Conservation (phyloP, 176 grass and related monocot genomes). For the Hordeum marinum region DNA sequence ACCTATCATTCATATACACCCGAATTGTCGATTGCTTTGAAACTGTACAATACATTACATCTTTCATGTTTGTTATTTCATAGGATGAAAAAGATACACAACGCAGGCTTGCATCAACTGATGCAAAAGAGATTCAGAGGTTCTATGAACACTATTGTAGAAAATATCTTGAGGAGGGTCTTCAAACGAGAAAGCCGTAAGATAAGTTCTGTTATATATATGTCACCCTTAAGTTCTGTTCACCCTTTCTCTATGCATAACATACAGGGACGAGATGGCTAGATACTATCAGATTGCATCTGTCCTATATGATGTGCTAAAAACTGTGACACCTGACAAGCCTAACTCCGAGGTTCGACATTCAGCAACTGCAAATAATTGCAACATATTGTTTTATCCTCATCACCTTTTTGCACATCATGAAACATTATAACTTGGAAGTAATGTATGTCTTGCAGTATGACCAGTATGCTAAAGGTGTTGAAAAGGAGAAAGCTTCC, state of each 20-base stretch:
- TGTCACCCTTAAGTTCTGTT: too few species aligned
- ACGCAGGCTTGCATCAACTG: conserved; percentile 29
- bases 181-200: conserved; percentile 53
- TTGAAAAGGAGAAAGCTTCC: conserved; percentile 72
- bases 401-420: background rate
- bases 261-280: conserved; percentile 68
- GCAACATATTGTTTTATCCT: background rate
- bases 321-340: conserved; percentile 47
- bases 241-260: conserved; percentile 16
- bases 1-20: too few species aligned
- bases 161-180: conserved; percentile 31
- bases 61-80: background rate
- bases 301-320: conserved; percentile 85
- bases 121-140: conserved; percentile 70
- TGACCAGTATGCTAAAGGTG: conserved; percentile 46
- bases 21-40: too few species aligned
- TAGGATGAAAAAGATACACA: conserved; percentile 70
- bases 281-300: conserved; percentile 75
- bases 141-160: conserved; percentile 66
- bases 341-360: conserved; percentile 40
- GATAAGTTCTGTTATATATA: too few species aligned
- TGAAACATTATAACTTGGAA: conserved; percentile 16
- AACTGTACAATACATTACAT: background rate
- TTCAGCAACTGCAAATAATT: background rate
- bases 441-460: conserved; percentile 31